phyloP scores from a whole-genome alignment of 2,329 filamentous ascomycete species.

The Pseudogymnoascus pannorum region DNA sequence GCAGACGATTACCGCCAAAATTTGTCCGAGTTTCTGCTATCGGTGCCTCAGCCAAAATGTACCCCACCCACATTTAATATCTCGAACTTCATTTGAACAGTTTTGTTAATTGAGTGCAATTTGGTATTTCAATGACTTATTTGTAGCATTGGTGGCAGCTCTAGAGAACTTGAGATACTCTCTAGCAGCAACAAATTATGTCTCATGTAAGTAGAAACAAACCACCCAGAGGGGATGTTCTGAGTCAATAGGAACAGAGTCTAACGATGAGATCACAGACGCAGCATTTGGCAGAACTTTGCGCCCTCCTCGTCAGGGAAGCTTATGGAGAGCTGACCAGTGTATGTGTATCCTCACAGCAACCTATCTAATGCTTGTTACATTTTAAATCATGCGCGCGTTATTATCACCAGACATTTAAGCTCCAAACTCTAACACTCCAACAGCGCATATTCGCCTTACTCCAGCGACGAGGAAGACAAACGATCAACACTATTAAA shows the following conservation, averaged over 20 bases:
- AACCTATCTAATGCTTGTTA: not conserved
- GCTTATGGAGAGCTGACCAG: constrained; percentile 86
- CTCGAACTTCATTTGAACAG: constrained; percentile 4
- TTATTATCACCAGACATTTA: not conserved
- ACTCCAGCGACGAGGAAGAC: constrained; percentile 71
- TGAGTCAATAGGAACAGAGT: constrained; percentile 16
- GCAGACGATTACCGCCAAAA: constrained; percentile 1
- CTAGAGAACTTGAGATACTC: constrained; percentile 73
- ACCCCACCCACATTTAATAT: constrained; percentile 3
- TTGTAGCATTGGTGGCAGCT: constrained; percentile 66
- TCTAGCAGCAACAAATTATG: constrained; percentile 58
- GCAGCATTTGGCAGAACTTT: constrained; percentile 78
- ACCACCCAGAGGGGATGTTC: constrained; percentile 20
- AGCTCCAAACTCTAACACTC: constrained; percentile 20
- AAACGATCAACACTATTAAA: constrained; percentile 60
- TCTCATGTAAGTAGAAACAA: constrained; percentile 43
- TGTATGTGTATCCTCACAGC: constrained; percentile 48
- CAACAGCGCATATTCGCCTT: constrained; percentile 73
- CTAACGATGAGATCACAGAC: constrained; percentile 38
- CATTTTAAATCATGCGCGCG: not conserved
- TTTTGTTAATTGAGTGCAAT: constrained; percentile 8
- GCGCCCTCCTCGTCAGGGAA: constrained; percentile 80
- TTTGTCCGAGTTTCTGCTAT: constrained; percentile 10
- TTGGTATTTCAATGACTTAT: constrained; percentile 42
- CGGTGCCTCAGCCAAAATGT: constrained; percentile 6